Evolutionary conservation across 2,329 filamentous ascomycete species (phyloP).

Genomic region (Teratosphaeria pseudoeucalypti): DNA sequence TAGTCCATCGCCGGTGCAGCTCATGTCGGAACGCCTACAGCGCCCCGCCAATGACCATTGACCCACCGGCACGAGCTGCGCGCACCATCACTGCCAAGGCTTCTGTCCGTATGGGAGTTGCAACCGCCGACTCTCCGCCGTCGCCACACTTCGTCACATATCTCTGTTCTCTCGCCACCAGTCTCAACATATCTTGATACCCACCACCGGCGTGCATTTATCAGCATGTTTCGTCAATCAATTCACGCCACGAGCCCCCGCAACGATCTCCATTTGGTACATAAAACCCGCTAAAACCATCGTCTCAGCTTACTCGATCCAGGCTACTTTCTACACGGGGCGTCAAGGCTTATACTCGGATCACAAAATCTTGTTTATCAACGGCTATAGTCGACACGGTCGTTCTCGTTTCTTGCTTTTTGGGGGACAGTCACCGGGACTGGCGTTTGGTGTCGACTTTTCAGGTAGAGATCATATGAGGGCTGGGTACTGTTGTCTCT

Average conservation of each 20-base stretch:
- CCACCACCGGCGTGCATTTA: neutral
- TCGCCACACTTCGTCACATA: neutral
- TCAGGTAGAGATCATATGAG: neutral
- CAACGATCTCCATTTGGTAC: neutral
- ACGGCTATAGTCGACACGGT: neutral
- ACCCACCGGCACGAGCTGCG: neutral
- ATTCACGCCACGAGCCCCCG: neutral
- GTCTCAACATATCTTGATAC: neutral
- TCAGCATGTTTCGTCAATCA: neutral
- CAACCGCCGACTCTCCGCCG: neutral
- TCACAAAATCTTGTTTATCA: neutral
- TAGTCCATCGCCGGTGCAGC: no score
- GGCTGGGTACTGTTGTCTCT: neutral
- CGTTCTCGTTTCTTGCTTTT: neutral
- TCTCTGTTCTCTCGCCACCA: neutral
- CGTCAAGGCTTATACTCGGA: no score
- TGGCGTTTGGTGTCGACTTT: neutral
- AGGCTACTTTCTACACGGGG: neutral
- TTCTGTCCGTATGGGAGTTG: neutral
- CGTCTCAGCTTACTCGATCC: neutral
- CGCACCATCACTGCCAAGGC: neutral
- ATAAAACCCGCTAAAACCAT: neutral
- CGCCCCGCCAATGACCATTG: no score
- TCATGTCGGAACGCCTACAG: no score
- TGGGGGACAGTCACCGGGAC: neutral